Evolutionary conservation across 352 stramenopile genomes (phyloP), one percentile per base, ranked within the genome.

Genomic region (Phytophthora colocasiae): DNA sequence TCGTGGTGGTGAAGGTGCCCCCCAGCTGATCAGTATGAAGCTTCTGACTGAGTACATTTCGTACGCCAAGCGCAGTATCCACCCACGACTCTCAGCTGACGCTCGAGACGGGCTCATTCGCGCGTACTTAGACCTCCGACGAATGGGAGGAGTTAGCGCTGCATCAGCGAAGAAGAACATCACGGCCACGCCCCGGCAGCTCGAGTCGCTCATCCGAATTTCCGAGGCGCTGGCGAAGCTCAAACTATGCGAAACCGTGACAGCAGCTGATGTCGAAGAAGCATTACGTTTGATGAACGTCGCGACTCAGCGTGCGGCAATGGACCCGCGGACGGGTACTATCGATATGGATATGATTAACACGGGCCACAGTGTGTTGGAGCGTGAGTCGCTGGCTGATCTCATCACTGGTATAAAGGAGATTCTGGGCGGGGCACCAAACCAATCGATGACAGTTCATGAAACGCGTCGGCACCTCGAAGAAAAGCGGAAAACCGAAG

Each of bases 301-400:
- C 45, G 97, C 97, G 6, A 99, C 97, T 10, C 97, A 99, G 75
- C 91, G 89, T 38, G 95, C 98, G 7, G 97, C 98, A 11, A 99
- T 98, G 66, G 98, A 99, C 70, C 97, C 97, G 31, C 80, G 94
- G 41, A 99, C 98, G 2, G 98, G 98, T 34, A 96, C 93, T n/a
- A 99, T 99, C 71, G 97, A 99, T 77, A 99, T 99, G 97, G 97
- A 99, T 74, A 98, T 99, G 93, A 98, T 99, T 73, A 97, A 97
- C 50, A 99, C 96, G 5, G 97, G 96, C 19, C 83, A 96, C 63
- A 96, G 87, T 55, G 90, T 88, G 36, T 77, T 91, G 7, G 96
- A 98, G 69, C 89, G 96, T 15, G 87, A 98, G 57, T 77, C 83
- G 5, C 72, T 93, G 10, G 71, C 69, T 5, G 76, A 84, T 50